Conservation (phyloP, 2,329 filamentous ascomycete genomes). For the Cephalotrichum gorgonifer region DNA sequence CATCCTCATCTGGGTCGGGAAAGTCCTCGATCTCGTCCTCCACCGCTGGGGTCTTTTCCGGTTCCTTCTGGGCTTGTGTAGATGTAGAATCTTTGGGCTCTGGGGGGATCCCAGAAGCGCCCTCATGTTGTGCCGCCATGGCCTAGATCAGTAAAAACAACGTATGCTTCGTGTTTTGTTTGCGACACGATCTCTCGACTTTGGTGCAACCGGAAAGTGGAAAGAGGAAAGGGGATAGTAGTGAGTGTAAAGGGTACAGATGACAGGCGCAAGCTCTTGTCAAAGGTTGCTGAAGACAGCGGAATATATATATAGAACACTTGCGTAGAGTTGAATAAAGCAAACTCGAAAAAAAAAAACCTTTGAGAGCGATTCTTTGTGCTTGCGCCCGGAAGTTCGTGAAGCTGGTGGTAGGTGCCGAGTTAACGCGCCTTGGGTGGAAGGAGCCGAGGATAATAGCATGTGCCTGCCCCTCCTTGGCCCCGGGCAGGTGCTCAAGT, state of each 20-base stretch:
- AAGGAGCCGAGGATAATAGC: neutral
- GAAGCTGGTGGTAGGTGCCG: no score
- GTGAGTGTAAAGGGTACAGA: no score
- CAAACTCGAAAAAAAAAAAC: no score
- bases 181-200: neutral
- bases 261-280: no score
- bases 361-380: no score
- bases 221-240: neutral
- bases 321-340: no score
- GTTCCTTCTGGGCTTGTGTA: neutral
- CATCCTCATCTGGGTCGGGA: slow-evolving; percentile 86
- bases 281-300: no score
- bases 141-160: neutral
- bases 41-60: slow-evolving; percentile 6
- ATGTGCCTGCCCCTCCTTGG: neutral
- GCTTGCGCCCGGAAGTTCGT: no score
- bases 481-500: neutral
- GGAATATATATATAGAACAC: no score
- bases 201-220: neutral
- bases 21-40: slow-evolving; percentile 39
- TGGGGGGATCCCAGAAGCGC: neutral
- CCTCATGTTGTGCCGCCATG: neutral
- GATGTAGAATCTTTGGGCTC: neutral
- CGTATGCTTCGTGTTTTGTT: neutral
- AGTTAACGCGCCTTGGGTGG: no score